Conservation (phyloP, 108 stramenopile species). For the Nitzschia sp. region DNA sequence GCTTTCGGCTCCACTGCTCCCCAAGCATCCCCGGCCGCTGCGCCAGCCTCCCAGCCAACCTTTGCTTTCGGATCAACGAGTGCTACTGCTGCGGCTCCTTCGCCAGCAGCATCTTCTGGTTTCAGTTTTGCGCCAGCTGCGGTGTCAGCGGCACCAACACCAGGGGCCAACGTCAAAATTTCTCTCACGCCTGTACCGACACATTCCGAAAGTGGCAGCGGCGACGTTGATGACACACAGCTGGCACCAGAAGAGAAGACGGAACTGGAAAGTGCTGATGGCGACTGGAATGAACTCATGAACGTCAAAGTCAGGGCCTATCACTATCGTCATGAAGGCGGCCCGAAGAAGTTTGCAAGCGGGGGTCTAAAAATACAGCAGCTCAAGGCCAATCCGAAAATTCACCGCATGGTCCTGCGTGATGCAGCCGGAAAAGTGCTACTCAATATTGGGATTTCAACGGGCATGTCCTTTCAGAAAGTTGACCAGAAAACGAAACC, state of each 20-base stretch:
- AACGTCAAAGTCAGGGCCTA: constrained; percentile 13
- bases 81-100: background rate
- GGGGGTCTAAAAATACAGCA: constrained; percentile 1
- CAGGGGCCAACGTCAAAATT: constrained; percentile 14
- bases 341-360: background rate
- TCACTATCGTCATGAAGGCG: background rate
- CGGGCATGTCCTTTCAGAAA: constrained; percentile 7
- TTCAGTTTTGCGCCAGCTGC: constrained; percentile 12
- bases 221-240: background rate
- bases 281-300: constrained; percentile 5
- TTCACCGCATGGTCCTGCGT: constrained; percentile 15
- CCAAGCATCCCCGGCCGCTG: background rate
- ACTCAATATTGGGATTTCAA: constrained; percentile 13
- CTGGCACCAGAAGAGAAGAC: background rate
- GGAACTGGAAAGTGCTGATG: constrained; percentile 11
- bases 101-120: constrained; percentile 6
- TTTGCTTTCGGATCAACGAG: constrained; percentile 14
- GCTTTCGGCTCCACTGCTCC: background rate
- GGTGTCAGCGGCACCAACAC: background rate
- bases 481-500: background rate
- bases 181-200: constrained; percentile 1
- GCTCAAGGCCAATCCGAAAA: background rate
- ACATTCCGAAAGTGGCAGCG: background rate
- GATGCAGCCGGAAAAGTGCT: constrained; percentile 14
- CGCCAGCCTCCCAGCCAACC: background rate